Conservation (phyloP, 1,284 basidiomycete species). For the Mycosarcoma maydis region DNA sequence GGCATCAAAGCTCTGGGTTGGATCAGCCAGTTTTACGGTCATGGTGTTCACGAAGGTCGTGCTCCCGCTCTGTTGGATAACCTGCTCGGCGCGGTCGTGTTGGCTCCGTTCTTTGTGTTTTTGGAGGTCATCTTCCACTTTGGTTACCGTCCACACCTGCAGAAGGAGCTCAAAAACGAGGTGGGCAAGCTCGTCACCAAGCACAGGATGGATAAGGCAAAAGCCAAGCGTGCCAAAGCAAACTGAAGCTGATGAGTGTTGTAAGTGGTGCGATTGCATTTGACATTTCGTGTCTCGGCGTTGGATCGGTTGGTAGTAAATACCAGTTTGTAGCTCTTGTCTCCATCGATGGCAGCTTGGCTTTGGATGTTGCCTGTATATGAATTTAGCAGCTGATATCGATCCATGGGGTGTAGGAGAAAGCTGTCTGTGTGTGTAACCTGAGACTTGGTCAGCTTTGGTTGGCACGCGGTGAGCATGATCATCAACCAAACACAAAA, state of each 20-base stretch:
- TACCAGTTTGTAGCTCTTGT: too few species aligned
- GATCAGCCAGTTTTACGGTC: slow-evolving; percentile 60
- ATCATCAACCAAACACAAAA: too few species aligned
- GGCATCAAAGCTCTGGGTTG: slow-evolving; percentile 46
- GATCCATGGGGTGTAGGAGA: too few species aligned
- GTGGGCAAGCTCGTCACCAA: slow-evolving; percentile 39
- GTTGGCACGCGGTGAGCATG: too few species aligned
- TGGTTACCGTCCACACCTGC: slow-evolving; percentile 57
- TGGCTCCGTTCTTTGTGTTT: slow-evolving; percentile 61
- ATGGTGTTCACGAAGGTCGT: slow-evolving; percentile 58
- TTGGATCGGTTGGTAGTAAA: too few species aligned
- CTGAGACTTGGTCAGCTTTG: too few species aligned
- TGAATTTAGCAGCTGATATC: too few species aligned
- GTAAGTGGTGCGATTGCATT: too few species aligned
- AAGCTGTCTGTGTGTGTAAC: too few species aligned
- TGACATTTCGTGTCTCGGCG: too few species aligned
- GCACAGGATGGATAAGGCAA: slow-evolving; percentile 39
- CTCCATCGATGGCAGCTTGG: too few species aligned
- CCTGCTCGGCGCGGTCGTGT: slow-evolving; percentile 54
- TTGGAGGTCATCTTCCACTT: slow-evolving; percentile 57
- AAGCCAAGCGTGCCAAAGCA: slow-evolving; percentile 30
- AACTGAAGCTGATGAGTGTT: background rate
- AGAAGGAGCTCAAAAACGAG: slow-evolving; percentile 59
- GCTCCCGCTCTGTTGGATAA: slow-evolving; percentile 60
- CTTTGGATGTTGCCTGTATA: too few species aligned